phyloP scores from a whole-genome alignment of 805 yeast species.

The Metschnikowia similis region DNA sequence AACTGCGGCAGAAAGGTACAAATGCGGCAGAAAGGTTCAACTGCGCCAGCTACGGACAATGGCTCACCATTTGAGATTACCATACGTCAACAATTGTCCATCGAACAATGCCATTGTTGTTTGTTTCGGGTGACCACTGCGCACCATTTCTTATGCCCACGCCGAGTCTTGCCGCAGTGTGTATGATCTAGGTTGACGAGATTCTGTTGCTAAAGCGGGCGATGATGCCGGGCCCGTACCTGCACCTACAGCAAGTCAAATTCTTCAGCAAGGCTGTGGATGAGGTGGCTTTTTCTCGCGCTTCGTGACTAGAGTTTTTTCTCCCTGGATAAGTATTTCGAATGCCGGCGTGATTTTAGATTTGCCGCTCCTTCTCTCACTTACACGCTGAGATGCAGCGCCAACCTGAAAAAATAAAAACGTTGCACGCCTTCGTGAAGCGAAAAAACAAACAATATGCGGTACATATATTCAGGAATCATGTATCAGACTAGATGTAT shows the following conservation, averaged over 20 bases:
- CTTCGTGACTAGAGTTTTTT: neutral
- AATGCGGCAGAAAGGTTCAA: neutral
- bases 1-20: neutral
- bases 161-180: too few relatives aligned
- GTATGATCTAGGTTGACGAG: too few relatives aligned
- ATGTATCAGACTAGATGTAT: neutral
- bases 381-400: neutral
- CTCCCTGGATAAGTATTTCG: neutral
- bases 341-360: neutral
- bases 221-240: neutral
- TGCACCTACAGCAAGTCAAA: neutral
- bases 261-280: neutral
- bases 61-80: neutral
- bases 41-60: neutral
- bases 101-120: neutral
- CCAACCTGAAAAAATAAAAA: neutral
- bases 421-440: neutral
- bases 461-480: neutral
- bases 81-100: too few relatives aligned
- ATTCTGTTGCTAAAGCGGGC: too few relatives aligned
- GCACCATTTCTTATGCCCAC: neutral
- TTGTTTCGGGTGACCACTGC: neutral
- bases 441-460: neutral
- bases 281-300: neutral
- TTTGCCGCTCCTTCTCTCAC: neutral